A percentile compares a stretch with the other conserved stretches of the same genome.
These are phyloP conservation scores for Metschnikowia drakensbergensis DNA, from an alignment of 805 yeast genomes.

Conservation along the genomic window DNA sequence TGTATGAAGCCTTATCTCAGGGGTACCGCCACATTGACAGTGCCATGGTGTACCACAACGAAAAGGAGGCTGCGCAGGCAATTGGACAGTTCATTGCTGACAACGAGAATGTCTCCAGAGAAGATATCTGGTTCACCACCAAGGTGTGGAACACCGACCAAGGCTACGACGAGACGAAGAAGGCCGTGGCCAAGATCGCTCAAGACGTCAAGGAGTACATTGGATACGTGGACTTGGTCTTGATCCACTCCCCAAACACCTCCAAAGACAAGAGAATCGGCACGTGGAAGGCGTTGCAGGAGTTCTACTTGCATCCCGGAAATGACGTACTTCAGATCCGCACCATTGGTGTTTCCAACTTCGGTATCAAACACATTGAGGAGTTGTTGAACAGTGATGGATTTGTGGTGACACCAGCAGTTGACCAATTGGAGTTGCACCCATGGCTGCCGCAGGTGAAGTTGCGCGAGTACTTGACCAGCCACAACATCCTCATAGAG, in stretches of 20 bases:
- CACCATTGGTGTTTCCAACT: slow-evolving; percentile 78
- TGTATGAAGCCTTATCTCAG: slow-evolving; percentile 51
- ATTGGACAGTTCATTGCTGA: slow-evolving; percentile 50
- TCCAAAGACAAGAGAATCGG: slow-evolving; percentile 45
- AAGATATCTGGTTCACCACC: slow-evolving; percentile 37
- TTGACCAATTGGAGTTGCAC: slow-evolving; percentile 79
- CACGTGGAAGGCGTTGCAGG: slow-evolving; percentile 73
- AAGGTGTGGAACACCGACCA: slow-evolving; percentile 29
- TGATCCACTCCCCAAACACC: slow-evolving; percentile 51
- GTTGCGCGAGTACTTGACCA: slow-evolving; percentile 56
- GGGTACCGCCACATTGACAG: slow-evolving; percentile 78
- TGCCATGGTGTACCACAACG: slow-evolving; percentile 67
- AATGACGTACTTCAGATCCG: slow-evolving; percentile 56
- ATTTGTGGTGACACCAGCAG: slow-evolving; percentile 50
- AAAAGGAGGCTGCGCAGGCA: slow-evolving; percentile 57
- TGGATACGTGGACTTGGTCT: slow-evolving; percentile 39
- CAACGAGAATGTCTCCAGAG: slow-evolving; percentile 26
- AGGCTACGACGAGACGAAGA: slow-evolving; percentile 49
- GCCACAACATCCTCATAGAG: slow-evolving; percentile 56
- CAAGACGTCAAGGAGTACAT: slow-evolving; percentile 40
- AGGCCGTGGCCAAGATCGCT: slow-evolving; percentile 56
- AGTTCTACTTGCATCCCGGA: slow-evolving; percentile 46
- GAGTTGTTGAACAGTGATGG: slow-evolving; percentile 58
- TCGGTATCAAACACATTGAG: slow-evolving; percentile 54
- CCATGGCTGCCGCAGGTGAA: slow-evolving; percentile 76